Conservation (phyloP, 495 filamentous ascomycete species). For the Neurospora africana region DNA sequence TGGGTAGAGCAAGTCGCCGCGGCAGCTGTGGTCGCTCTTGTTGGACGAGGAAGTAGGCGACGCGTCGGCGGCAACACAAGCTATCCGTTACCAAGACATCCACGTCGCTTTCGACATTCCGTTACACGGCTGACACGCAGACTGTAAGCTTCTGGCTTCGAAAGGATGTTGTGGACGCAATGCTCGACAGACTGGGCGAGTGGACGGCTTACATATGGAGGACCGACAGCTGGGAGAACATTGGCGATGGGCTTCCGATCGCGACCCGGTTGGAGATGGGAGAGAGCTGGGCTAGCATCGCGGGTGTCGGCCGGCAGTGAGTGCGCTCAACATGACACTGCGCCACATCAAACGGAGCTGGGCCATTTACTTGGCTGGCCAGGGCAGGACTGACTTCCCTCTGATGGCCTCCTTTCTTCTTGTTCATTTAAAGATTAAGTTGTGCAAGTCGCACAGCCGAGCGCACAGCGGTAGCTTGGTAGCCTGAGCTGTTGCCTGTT, state of each 20-base stretch:
- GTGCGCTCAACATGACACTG: neutral
- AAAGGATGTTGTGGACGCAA: slow-evolving; percentile 17
- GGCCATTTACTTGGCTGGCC: neutral
- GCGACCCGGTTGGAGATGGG: neutral
- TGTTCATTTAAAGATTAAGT: neutral
- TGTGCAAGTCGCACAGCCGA: neutral
- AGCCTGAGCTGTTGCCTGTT: neutral
- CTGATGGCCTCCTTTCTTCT: neutral
- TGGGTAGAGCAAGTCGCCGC: neutral
- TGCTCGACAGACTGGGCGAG: slow-evolving; percentile 8
- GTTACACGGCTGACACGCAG: slow-evolving; percentile 8
- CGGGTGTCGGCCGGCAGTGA: neutral
- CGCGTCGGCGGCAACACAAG: neutral
- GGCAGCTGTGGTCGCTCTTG: slow-evolving; percentile 4
- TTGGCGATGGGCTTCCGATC: neutral
- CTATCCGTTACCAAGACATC: slow-evolving; percentile 11
- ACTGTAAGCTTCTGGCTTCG: slow-evolving; percentile 21
- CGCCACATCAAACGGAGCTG: neutral
- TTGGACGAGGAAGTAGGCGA: slow-evolving; percentile 11
- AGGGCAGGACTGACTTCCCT: neutral
- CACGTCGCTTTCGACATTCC: slow-evolving; percentile 18
- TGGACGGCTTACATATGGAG: slow-evolving; percentile 20
- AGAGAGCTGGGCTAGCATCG: neutral
- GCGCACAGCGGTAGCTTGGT: neutral
- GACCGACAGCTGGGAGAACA: slow-evolving; percentile 1